phyloP scores from a whole-genome alignment of 352 stramenopile genomes.

The Saprolegnia parasitica region DNA sequence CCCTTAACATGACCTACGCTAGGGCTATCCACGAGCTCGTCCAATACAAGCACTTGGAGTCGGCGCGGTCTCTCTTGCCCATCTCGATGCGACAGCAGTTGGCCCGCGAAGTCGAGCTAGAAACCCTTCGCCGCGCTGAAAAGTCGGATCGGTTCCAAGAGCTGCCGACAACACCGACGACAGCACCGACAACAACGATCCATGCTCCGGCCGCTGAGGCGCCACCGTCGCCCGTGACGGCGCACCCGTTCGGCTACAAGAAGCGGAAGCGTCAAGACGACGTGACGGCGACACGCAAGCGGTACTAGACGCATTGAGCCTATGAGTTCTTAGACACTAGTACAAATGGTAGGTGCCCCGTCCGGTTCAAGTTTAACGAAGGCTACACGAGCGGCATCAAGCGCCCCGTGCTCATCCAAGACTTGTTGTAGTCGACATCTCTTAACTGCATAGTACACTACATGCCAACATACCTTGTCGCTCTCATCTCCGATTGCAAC shows the following conservation, averaged over 20 bases:
- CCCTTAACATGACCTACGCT: constrained; percentile 15
- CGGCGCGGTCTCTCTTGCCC: constrained; percentile 44
- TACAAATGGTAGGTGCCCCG: constrained; percentile 21
- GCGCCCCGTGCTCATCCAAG: constrained; percentile 78
- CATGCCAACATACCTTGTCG: not conserved
- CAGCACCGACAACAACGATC: not conserved
- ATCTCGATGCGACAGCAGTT: constrained; percentile 70
- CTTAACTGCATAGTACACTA: not conserved
- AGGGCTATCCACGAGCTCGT: constrained; percentile 70
- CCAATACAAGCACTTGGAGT: constrained; percentile 38
- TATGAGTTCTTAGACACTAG: not conserved
- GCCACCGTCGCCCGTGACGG: not conserved
- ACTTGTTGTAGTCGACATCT: constrained; percentile 48
- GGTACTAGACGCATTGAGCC: not conserved
- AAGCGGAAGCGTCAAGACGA: constrained; percentile 26
- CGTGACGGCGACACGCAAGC: constrained; percentile 10
- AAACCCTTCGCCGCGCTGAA: constrained; percentile 69
- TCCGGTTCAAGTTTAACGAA: constrained; percentile 89
- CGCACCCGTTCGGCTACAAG: constrained; percentile 24
- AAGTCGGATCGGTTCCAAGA: constrained; percentile 23
- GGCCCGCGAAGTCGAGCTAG: constrained; percentile 69
- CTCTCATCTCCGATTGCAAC: not conserved
- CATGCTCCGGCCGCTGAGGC: not conserved
- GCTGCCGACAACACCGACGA: not conserved
- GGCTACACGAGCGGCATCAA: constrained; percentile 88